phyloP scores from a whole-genome alignment of 78 protist species.

The Dictyostelium citrinum region DNA sequence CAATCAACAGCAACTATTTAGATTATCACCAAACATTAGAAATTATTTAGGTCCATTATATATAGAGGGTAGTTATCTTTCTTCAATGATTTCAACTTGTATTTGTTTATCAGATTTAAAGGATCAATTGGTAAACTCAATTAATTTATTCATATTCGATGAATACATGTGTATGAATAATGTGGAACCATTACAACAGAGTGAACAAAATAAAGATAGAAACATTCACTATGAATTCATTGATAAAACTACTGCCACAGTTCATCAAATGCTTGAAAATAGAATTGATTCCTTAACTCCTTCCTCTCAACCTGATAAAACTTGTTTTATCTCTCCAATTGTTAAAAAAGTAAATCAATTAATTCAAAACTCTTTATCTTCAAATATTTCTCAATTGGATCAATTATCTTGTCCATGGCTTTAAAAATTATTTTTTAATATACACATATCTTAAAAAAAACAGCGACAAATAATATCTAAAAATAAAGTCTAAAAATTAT shows the following conservation, averaged over 20 bases:
- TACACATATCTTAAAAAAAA: no score
- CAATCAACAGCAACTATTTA: not conserved
- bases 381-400: conserved; percentile 46
- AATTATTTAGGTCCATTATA: conserved; percentile 39
- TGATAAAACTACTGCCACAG: conserved; percentile 6
- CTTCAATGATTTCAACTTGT: conserved; percentile 24
- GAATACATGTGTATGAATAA: conserved; percentile 31
- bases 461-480: no score
- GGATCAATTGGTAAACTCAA: conserved; percentile 41
- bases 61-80: conserved; percentile 50
- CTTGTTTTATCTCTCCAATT: conserved; percentile 40
- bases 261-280: conserved; percentile 23
- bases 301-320: conserved; percentile 57
- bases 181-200: not conserved
- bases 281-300: conserved; percentile 55
- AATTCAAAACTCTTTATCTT: conserved; percentile 36
- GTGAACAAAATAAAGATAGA: conserved; percentile 1
- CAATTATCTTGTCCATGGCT: conserved; percentile 46
- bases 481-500: no score
- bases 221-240: conserved; percentile 36
- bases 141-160: conserved; percentile 12
- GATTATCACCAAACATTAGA: conserved; percentile 62
- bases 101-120: conserved; percentile 47
- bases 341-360: conserved; percentile 52
- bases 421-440: no score